Percentiles rank a stretch among this genome's conserved stretches.
phyloP scores from a whole-genome alignment of 345 rosid species.

The Firmiana major region DNA sequence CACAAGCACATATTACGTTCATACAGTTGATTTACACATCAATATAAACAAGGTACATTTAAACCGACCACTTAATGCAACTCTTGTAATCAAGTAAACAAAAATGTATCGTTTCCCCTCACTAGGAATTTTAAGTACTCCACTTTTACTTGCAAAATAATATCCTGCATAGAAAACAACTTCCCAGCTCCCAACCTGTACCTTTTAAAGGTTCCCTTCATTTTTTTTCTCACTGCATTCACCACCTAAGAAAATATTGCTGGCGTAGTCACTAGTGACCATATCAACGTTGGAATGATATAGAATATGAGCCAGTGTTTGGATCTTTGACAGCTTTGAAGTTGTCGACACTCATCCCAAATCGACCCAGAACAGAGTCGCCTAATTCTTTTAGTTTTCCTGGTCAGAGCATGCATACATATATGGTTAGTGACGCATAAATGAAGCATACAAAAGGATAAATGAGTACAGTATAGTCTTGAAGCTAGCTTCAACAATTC shows the following conservation, averaged over 20 bases:
- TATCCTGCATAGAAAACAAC: neutral
- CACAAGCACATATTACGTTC: neutral
- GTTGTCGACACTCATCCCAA: slow-evolving; percentile 92
- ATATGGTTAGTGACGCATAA: neutral
- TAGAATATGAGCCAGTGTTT: slow-evolving; percentile 84
- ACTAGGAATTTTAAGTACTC: neutral
- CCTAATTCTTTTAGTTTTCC: slow-evolving; percentile 94
- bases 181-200: neutral
- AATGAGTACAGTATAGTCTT: neutral
- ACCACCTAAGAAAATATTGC: neutral
- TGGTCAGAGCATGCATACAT: slow-evolving; percentile 18
- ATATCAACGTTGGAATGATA: slow-evolving; percentile 60
- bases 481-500: neutral
- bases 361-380: slow-evolving; percentile 71
- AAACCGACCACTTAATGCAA: neutral
- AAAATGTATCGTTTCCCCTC: neutral
- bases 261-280: neutral
- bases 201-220: neutral
- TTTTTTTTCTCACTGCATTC: neutral
- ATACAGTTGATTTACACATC: neutral
- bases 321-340: slow-evolving; percentile 97
- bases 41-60: neutral
- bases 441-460: neutral
- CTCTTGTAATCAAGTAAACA: neutral
- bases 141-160: neutral